A percentile compares a stretch with the other conserved stretches of the same genome.
These are phyloP conservation scores for Eucalyptus erythrocorys DNA, from an alignment of 345 rosid species.

Conservation along the genomic window DNA sequence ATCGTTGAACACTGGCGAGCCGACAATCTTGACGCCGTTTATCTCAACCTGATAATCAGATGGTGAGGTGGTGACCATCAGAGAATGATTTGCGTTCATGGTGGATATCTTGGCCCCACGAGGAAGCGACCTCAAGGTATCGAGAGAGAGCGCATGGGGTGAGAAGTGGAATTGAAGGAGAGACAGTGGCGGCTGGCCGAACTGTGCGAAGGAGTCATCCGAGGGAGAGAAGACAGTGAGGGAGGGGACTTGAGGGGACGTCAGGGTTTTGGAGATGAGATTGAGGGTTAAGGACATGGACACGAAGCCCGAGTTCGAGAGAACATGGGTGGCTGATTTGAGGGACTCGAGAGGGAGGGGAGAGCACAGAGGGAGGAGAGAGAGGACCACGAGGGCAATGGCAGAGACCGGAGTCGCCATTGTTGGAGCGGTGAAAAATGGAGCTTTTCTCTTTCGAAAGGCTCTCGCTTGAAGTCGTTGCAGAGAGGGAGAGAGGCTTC, in stretches of 20 bases:
- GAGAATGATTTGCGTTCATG: constrained; percentile 11
- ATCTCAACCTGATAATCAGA: background rate
- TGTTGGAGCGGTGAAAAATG: background rate
- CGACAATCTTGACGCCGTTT: constrained; percentile 10
- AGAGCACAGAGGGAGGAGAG: background rate
- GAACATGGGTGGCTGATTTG: constrained; percentile 7
- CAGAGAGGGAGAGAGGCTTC: background rate
- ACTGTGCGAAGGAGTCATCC: constrained; percentile 13
- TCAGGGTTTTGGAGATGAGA: constrained; percentile 4
- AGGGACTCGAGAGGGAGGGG: constrained; percentile 1
- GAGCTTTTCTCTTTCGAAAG: background rate
- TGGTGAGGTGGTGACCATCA: constrained; percentile 12
- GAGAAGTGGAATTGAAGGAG: constrained; percentile 24
- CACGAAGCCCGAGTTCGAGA: constrained; percentile 15
- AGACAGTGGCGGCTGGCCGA: constrained; percentile 27
- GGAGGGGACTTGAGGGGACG: constrained; percentile 1
- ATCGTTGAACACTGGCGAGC: constrained; percentile 15
- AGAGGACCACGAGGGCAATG: background rate
- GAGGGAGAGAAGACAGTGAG: constrained; percentile 36
- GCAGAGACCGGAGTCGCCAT: constrained; percentile 9
- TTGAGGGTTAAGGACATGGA: constrained; percentile 25
- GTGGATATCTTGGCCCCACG: constrained; percentile 19
- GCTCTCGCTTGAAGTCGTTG: background rate
- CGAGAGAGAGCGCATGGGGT: constrained; percentile 8
- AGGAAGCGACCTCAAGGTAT: constrained; percentile 15